A percentile compares a stretch with the other conserved stretches of the same genome.
These are phyloP conservation scores for Cicer arietinum DNA, from an alignment of 306 rosid genomes.

Conservation along the genomic window DNA sequence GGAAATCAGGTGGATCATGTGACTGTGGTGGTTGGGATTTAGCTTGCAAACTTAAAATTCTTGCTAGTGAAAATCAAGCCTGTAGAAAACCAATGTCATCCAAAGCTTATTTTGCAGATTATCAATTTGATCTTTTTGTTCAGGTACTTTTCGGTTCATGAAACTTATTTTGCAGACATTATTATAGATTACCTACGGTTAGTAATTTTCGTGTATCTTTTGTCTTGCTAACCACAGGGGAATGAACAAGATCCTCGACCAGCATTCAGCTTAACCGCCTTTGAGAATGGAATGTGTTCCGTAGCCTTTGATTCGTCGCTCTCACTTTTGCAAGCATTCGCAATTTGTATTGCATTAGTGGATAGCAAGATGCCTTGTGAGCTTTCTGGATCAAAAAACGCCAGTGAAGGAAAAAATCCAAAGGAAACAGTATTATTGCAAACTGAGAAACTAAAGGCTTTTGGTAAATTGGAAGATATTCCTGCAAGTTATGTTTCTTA, in stretches of 20 bases:
- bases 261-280: constrained; percentile 62
- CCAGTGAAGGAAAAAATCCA: constrained; percentile 51
- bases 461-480: constrained; percentile 46
- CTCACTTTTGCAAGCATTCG: constrained; percentile 85
- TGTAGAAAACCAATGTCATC: constrained; percentile 53
- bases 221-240: constrained; percentile 58
- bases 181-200: constrained; percentile 18
- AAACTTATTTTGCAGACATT: constrained; percentile 8
- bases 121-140: constrained; percentile 68
- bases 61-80: constrained; percentile 58
- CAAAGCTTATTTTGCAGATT: constrained; percentile 49
- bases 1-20: constrained; percentile 91
- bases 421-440: constrained; percentile 48
- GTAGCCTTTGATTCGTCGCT: constrained; percentile 73
- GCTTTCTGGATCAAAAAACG: constrained; percentile 55
- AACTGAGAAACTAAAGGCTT: constrained; percentile 47
- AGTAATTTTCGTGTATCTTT: constrained; percentile 35
- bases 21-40: constrained; percentile 99
- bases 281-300: constrained; percentile 74
- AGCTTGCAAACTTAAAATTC: constrained; percentile 82
- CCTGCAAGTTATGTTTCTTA: constrained; percentile 45
- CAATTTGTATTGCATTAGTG: constrained; percentile 81
- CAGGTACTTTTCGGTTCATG: constrained; percentile 61
- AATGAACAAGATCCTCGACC: constrained; percentile 55
- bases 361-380: constrained; percentile 65